These are phyloP conservation scores for Diaporthe eres DNA, from an alignment of 2,329 filamentous ascomycete species.

Conservation along the genomic window DNA sequence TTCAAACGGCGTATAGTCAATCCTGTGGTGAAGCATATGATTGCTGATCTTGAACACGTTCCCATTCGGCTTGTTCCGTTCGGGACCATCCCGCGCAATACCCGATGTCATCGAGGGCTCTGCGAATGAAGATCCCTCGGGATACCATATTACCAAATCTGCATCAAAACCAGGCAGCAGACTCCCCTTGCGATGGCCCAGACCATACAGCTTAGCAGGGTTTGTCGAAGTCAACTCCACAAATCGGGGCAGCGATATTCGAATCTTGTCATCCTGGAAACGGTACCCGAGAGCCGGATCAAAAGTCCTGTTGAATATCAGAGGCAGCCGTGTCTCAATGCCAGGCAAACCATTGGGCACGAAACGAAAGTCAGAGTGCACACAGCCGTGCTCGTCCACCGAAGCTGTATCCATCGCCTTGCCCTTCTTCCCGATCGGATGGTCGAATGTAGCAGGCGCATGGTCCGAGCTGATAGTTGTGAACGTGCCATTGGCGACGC, in stretches of 20 bases:
- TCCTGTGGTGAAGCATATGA: slow-evolving; percentile 70
- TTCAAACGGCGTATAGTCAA: slow-evolving; percentile 75
- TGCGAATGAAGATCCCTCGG: slow-evolving; percentile 47
- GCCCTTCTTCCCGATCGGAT: slow-evolving; percentile 51
- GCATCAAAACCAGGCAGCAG: slow-evolving; percentile 67
- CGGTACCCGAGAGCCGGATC: slow-evolving; percentile 40
- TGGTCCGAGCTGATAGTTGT: slow-evolving; percentile 65
- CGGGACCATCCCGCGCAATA: not conserved
- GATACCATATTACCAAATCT: slow-evolving; percentile 72
- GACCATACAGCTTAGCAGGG: slow-evolving; percentile 70
- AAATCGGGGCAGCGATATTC: slow-evolving; percentile 62
- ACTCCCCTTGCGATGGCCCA: slow-evolving; percentile 65
- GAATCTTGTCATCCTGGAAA: slow-evolving; percentile 46
- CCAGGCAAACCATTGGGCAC: slow-evolving; percentile 72
- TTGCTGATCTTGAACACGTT: slow-evolving; percentile 59
- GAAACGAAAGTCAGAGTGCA: slow-evolving; percentile 59
- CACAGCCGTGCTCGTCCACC: slow-evolving; percentile 44
- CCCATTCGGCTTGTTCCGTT: slow-evolving; percentile 42
- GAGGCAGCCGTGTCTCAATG: slow-evolving; percentile 68
- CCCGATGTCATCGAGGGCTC: no score
- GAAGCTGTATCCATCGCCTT: slow-evolving; percentile 45
- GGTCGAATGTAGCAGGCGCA: slow-evolving; percentile 63
- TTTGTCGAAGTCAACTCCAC: slow-evolving; percentile 69
- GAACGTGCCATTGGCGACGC: slow-evolving; percentile 67
- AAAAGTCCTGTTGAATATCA: slow-evolving; percentile 54